Base-by-base conservation (phyloP, 352 stramenopile species). In the Phytophthora colocasiae region DNA sequence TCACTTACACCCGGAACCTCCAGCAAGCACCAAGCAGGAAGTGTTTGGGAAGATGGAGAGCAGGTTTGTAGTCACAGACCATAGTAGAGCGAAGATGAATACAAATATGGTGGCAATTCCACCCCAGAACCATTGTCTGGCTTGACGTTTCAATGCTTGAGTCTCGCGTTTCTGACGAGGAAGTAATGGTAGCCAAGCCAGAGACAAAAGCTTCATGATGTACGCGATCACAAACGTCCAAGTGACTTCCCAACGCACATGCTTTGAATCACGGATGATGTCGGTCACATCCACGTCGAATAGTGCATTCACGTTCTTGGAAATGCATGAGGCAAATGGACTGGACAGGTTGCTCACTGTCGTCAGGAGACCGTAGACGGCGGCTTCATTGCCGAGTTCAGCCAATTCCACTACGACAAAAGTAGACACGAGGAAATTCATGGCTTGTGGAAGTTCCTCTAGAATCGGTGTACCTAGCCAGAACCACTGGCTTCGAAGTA, bases 401-500 rank as follows among this genome's bases (percentile, higher is more conserved):
- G 78, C 78, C 34, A 92, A 46, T 61, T 92, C 83, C 14, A 90
- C 79, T 8, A 87, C 74, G 29, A 85, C 75, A 49, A 78, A 90
- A 8, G 73, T 87, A 11, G 77, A 73, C 0, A 90, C 60, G 32
- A 90, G 81, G 40, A 83, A 89, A 41, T 68, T 63, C 40, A 86
- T 63, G 17, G 67, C 77, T 38, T 79, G 58, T 7, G 81, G 83
- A 17, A 91, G 64, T 43, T 87, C 52, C 40, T 80, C 66, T 2
- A 83, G 47, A 7, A 90, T 69, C 0, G 81, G 78, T 10, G 79
- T 71, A 17, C 79, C 81, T 17, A 92, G 49, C 72, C 79, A 92
- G 63, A 92, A 88, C 63, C 68, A 89, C 51, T 86, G 83, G 53
- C 71, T 88, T 8, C 83, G 77, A 49, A 83, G 14, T 12, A 90